Evolutionary conservation across 2,329 filamentous ascomycete genomes (phyloP).

Genomic region (Penicillium sp.): DNA sequence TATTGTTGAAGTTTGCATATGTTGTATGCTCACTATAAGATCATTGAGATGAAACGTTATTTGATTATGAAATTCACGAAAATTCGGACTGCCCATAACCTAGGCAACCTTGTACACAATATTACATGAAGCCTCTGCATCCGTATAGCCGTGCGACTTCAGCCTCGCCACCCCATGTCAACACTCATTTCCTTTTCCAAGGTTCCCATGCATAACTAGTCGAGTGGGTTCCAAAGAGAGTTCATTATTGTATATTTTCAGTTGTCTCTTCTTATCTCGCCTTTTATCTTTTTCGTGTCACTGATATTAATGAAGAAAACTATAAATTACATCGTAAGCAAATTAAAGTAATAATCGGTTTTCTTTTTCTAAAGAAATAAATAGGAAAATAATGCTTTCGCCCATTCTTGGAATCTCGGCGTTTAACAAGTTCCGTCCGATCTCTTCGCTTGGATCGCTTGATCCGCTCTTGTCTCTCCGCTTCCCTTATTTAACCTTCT

Average conservation of each 20-base stretch:
- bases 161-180: not conserved
- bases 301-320: not conserved
- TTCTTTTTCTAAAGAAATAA: not conserved
- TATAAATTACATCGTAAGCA: not conserved
- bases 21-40: too few species aligned
- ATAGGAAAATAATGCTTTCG: not conserved
- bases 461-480: conserved; percentile 18
- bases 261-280: not conserved
- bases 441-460: conserved; percentile 18
- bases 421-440: conserved; percentile 27
- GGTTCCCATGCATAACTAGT: conserved; percentile 21
- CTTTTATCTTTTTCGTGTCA: not conserved
- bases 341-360: not conserved
- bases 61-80: too few species aligned
- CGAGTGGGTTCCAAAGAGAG: conserved; percentile 16
- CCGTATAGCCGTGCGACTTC: conserved; percentile 1
- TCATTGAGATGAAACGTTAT: too few species aligned
- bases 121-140: not conserved
- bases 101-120: conserved; percentile 4
- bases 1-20: too few species aligned
- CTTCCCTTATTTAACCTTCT: conserved; percentile 32
- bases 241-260: not conserved
- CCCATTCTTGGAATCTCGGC: conserved; percentile 25
- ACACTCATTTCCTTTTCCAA: conserved; percentile 13
- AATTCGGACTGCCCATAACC: too few species aligned